Evolutionary conservation across 2,329 filamentous ascomycete genomes (phyloP).

Genomic region (Phyllosticta citriasiana): DNA sequence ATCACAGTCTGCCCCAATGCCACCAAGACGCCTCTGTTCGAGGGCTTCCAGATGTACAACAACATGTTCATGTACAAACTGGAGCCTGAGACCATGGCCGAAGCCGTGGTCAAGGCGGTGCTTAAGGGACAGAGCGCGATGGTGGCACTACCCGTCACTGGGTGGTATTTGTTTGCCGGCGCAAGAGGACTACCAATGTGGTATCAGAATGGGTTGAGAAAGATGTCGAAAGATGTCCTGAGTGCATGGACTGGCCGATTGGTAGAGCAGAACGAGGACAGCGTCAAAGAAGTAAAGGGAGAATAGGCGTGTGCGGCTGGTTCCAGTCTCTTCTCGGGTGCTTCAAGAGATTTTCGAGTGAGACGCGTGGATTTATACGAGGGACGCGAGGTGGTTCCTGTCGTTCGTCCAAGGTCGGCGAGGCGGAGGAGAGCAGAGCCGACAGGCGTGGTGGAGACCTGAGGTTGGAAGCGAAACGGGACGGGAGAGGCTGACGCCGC

Average conservation of each 20-base stretch:
- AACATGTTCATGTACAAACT: conserved; percentile 45
- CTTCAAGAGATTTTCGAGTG: too few species aligned
- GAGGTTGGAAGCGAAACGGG: too few species aligned
- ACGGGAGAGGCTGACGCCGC: too few species aligned
- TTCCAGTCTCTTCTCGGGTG: too few species aligned
- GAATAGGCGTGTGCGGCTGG: neutral
- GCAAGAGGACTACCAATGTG: conserved; percentile 50
- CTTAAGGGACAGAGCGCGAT: conserved; percentile 48
- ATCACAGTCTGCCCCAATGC: conserved; percentile 57
- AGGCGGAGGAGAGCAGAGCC: too few species aligned
- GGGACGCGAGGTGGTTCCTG: too few species aligned
- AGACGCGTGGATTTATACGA: too few species aligned
- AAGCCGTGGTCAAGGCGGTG: conserved; percentile 52
- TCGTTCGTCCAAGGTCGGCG: too few species aligned
- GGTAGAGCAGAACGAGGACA: conserved; percentile 20
- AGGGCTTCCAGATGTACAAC: conserved; percentile 42
- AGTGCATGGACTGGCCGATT: conserved; percentile 26
- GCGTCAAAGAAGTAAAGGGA: neutral
- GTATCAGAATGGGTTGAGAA: conserved; percentile 47
- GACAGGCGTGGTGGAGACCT: too few species aligned
- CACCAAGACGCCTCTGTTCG: conserved; percentile 51
- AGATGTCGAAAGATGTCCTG: conserved; percentile 27
- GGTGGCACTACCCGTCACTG: conserved; percentile 42
- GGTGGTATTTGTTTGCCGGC: conserved; percentile 23
- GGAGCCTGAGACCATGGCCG: conserved; percentile 53